A percentile compares a stretch with the other conserved stretches of the same genome.
Evolutionary conservation across 495 filamentous ascomycete genomes (phyloP).

Genomic region (Neurospora tetraspora): DNA sequence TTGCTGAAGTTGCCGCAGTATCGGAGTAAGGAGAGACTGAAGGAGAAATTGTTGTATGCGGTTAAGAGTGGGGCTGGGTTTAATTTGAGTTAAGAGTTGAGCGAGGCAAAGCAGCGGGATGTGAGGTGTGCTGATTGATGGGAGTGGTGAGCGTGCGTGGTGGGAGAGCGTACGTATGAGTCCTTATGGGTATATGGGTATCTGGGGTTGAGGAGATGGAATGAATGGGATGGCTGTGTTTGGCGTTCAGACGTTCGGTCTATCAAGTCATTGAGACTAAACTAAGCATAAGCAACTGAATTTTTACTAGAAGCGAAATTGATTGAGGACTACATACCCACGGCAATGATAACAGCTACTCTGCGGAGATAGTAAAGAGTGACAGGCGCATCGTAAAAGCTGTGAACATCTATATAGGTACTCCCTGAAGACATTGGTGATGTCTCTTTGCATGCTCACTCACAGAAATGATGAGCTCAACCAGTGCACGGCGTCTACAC

Average conservation of each 20-base stretch:
- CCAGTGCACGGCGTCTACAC: too few species aligned
- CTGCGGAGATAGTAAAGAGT: too few species aligned
- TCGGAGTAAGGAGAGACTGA: conserved; percentile 47
- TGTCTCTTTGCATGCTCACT: too few species aligned
- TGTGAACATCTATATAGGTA: too few species aligned
- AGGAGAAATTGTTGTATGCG: conserved; percentile 78
- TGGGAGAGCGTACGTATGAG: not conserved
- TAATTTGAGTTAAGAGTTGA: conserved; percentile 59
- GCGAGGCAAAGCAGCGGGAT: not conserved
- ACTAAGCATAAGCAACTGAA: not conserved
- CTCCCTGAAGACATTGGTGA: too few species aligned
- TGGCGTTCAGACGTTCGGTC: not conserved
- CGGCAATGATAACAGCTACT: too few species aligned
- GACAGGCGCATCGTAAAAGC: too few species aligned
- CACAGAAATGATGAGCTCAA: too few species aligned
- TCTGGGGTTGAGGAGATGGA: not conserved
- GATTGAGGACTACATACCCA: not conserved
- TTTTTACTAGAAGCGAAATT: not conserved
- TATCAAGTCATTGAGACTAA: not conserved
- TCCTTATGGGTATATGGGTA: not conserved
- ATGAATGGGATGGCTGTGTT: not conserved
- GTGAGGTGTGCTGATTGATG: too few species aligned
- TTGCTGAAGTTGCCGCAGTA: conserved; percentile 89
- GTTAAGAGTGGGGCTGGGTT: conserved; percentile 90
- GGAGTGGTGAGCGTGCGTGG: too few species aligned